Conservation (phyloP, 805 yeast genomes). For the Wickerhamomyces kurtzmanii region DNA sequence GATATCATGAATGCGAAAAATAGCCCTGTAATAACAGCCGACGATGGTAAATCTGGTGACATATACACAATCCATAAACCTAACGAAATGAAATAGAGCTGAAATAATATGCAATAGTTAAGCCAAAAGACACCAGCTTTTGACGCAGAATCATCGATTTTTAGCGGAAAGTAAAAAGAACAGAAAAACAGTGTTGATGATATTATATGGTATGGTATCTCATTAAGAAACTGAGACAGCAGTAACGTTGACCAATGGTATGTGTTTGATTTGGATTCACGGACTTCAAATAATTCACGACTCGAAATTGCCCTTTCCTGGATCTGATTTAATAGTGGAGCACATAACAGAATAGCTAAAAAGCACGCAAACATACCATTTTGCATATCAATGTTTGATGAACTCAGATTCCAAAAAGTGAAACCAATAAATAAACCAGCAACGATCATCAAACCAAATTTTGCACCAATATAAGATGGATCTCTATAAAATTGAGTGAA, state of each 20-base stretch:
- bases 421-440: slow-evolving; percentile 65
- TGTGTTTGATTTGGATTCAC: slow-evolving; percentile 64
- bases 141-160: slow-evolving; percentile 30
- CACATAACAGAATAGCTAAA: slow-evolving; percentile 44
- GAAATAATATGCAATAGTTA: slow-evolving; percentile 37
- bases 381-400: slow-evolving; percentile 42
- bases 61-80: slow-evolving; percentile 46
- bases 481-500: slow-evolving; percentile 43
- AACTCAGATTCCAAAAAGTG: slow-evolving; percentile 50
- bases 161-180: slow-evolving; percentile 41
- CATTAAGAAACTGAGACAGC: slow-evolving; percentile 42
- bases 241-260: slow-evolving; percentile 61
- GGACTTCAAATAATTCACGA: slow-evolving; percentile 57
- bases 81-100: slow-evolving; percentile 38
- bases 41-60: slow-evolving; percentile 59
- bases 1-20: slow-evolving; percentile 47
- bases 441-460: slow-evolving; percentile 35
- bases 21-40: slow-evolving; percentile 48
- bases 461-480: slow-evolving; percentile 52
- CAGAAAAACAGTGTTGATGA: slow-evolving; percentile 42
- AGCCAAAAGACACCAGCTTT: slow-evolving; percentile 45
- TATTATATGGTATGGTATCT: slow-evolving; percentile 48
- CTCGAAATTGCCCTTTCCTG: slow-evolving; percentile 48
- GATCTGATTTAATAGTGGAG: slow-evolving; percentile 50
- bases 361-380: slow-evolving; percentile 52